phyloP scores from a whole-genome alignment of 148 eudicot species.

The Amaranthus cruentus region DNA sequence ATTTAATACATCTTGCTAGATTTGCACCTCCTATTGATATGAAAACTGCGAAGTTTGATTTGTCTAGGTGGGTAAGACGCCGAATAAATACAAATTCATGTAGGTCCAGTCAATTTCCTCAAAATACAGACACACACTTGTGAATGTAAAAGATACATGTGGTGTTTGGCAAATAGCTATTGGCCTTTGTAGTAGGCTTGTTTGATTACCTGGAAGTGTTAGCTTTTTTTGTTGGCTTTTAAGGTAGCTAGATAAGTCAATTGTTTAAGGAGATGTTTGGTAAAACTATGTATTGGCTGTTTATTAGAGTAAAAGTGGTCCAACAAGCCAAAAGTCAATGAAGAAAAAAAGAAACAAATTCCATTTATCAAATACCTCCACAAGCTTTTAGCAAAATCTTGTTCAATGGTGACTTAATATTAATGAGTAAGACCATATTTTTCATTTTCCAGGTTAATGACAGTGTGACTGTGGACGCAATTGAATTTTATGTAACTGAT shows the following conservation, averaged over 20 bases:
- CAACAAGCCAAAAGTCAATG: too few species aligned
- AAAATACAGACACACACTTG: too few species aligned
- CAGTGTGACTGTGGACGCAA: constrained; percentile 77
- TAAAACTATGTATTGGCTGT: too few species aligned
- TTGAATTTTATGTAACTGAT: constrained; percentile 73
- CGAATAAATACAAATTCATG: background rate
- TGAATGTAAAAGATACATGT: background rate
- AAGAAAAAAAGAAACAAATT: too few species aligned
- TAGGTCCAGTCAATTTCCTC: background rate
- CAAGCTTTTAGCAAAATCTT: background rate
- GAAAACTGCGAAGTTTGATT: background rate
- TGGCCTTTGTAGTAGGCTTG: too few species aligned
- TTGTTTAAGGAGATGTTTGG: too few species aligned
- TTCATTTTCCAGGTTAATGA: constrained; percentile 62
- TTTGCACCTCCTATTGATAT: too few species aligned
- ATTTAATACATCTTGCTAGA: too few species aligned
- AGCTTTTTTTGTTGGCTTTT: too few species aligned
- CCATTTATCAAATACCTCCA: background rate
- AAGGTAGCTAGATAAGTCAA: too few species aligned
- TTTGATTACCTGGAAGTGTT: too few species aligned
- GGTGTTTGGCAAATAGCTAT: background rate
- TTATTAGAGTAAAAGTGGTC: too few species aligned
- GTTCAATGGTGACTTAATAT: constrained; percentile 1
- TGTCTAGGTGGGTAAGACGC: background rate
- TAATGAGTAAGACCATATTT: constrained; percentile 18